These are phyloP conservation scores for Backusella liffmaniae DNA, from an alignment of 192 early-diverging fungal species.

Conservation along the genomic window DNA sequence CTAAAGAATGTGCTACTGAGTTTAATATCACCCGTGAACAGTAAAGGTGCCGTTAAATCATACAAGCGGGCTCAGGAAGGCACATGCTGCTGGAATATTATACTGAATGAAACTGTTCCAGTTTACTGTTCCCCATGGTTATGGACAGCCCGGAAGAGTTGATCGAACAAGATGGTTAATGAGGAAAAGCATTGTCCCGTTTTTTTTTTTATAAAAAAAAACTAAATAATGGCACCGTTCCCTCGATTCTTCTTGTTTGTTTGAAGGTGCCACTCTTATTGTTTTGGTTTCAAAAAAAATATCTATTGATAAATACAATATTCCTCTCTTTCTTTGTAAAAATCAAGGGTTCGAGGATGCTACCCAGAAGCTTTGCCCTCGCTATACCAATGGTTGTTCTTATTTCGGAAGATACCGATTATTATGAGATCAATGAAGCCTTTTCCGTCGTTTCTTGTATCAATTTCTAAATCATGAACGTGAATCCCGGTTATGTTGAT, in stretches of 20 bases:
- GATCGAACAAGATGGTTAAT: conserved; percentile 39
- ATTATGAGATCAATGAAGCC: conserved; percentile 81
- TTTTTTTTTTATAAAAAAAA: conserved; percentile 59
- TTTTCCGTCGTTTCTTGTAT: conserved; percentile 84
- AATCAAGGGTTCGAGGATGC: conserved; percentile 60
- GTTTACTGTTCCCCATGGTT: conserved; percentile 62
- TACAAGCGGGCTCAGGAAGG: conserved; percentile 76
- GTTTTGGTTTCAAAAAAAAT: conserved; percentile 67
- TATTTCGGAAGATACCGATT: conserved; percentile 61
- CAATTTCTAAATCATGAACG: conserved; percentile 77
- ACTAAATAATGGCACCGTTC: conserved; percentile 81
- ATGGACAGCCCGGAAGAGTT: conserved; percentile 62
- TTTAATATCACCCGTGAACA: conserved; percentile 72
- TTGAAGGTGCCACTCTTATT: conserved; percentile 74
- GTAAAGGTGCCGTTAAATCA: conserved; percentile 76
- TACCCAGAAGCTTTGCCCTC: conserved; percentile 69
- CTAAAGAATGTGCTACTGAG: conserved; percentile 79
- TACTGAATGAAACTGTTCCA: conserved; percentile 66
- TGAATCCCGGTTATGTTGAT: conserved; percentile 81
- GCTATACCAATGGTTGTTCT: conserved; percentile 72
- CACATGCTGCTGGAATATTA: conserved; percentile 58
- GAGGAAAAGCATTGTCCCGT: conserved; percentile 45
- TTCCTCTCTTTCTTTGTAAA: conserved; percentile 46
- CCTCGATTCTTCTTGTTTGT: conserved; percentile 84
- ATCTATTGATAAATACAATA: conserved; percentile 41